Percentiles rank a stretch among this genome's conserved stretches.
Evolutionary conservation across 192 early-diverging fungal genomes (phyloP).

Genomic region (Bifiguratus adelaidae): DNA sequence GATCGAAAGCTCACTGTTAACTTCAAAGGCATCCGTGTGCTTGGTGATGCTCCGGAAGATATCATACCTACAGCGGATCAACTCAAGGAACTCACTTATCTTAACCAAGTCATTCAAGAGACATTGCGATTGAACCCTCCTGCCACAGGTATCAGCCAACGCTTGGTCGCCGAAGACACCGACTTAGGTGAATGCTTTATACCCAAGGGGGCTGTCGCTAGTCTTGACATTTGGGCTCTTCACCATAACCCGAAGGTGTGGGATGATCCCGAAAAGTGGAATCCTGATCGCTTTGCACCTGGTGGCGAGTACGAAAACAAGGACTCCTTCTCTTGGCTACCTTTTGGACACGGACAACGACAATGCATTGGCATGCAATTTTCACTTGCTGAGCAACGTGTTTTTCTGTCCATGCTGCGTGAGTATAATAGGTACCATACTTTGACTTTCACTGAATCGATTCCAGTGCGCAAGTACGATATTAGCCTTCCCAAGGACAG

Average conservation of each 20-base stretch:
- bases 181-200: background rate
- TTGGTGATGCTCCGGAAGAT: constrained; percentile 38
- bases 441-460: background rate
- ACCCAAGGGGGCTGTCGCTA: background rate
- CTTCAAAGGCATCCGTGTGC: constrained; percentile 27
- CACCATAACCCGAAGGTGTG: constrained; percentile 5
- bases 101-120: constrained; percentile 38
- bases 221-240: constrained; percentile 1
- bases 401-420: constrained; percentile 35
- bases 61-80: constrained; percentile 37
- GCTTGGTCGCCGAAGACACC: background rate
- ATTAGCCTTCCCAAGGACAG: background rate
- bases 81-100: constrained; percentile 31
- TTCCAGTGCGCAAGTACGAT: constrained; percentile 9
- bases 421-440: background rate
- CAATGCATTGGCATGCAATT: constrained; percentile 51
- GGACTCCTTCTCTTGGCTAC: constrained; percentile 29
- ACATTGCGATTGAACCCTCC: background rate
- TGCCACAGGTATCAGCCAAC: background rate
- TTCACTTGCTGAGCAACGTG: constrained; percentile 41
- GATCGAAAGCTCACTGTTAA: no score
- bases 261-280: constrained; percentile 3
- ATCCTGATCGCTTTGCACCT: constrained; percentile 5
- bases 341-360: constrained; percentile 41
- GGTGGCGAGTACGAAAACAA: constrained; percentile 17